phyloP scores from a whole-genome alignment of 306 rosid species.

The Oemleria cerasiformis region DNA sequence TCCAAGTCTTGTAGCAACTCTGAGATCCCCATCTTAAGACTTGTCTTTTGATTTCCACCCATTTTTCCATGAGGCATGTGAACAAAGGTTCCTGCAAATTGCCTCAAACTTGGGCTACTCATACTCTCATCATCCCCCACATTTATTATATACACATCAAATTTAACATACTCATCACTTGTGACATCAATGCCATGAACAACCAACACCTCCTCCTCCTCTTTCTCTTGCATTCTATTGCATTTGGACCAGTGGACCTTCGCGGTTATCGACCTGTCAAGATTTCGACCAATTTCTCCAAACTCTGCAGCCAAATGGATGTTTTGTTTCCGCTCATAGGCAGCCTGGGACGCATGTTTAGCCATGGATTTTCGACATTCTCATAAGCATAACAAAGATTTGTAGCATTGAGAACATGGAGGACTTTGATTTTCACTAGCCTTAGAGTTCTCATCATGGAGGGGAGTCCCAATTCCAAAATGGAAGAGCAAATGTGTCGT shows the following conservation, averaged over 20 bases:
- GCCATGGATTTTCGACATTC: slow-evolving; percentile 19
- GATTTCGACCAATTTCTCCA: not conserved
- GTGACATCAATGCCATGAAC: slow-evolving; percentile 16
- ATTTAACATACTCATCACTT: not conserved
- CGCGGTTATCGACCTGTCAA: not conserved
- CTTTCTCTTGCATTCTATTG: slow-evolving; percentile 6
- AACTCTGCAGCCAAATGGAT: not conserved
- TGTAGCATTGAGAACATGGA: slow-evolving; percentile 12
- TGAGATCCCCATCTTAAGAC: slow-evolving; percentile 23
- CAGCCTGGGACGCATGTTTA: slow-evolving; percentile 15
- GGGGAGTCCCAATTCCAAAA: slow-evolving; percentile 33
- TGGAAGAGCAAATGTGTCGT: slow-evolving; percentile 26
- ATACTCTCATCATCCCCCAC: slow-evolving; percentile 7
- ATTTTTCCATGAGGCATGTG: slow-evolving; percentile 7
- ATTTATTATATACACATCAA: slow-evolving; percentile 28
- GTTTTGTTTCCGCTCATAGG: slow-evolving; percentile 2
- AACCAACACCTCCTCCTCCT: slow-evolving; percentile 23
- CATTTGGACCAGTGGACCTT: slow-evolving; percentile 8
- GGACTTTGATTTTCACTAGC: slow-evolving; percentile 19
- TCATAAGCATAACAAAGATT: slow-evolving; percentile 19
- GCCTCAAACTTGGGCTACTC: slow-evolving; percentile 4
- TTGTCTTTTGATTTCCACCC: not conserved
- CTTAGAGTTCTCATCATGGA: slow-evolving; percentile 25
- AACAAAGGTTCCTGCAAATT: slow-evolving; percentile 26
- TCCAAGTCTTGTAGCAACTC: slow-evolving; percentile 23